A percentile compares a stretch with the other conserved stretches of the same genome.
phyloP scores from a whole-genome alignment of 441 rosid genomes.

The Hura crepitans region DNA sequence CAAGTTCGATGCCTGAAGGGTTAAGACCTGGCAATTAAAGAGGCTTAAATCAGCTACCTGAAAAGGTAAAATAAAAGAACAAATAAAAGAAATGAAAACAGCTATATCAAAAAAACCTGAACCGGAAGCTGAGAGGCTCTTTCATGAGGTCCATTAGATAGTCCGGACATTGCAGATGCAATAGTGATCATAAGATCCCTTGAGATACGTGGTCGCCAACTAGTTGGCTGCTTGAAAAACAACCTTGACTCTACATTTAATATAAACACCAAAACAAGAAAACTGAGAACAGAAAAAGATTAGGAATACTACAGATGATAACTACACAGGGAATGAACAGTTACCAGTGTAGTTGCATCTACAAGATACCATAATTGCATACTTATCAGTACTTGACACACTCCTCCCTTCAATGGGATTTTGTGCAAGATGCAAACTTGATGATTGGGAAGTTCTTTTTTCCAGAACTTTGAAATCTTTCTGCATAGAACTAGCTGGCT shows the following conservation, averaged over 20 bases:
- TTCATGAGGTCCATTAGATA: conserved; percentile 53
- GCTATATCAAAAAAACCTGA: conserved; percentile 48
- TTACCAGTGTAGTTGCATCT: conserved; percentile 88
- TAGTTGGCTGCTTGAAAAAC: conserved; percentile 85
- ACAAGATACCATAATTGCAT: conserved; percentile 88
- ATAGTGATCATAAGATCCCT: conserved; percentile 94
- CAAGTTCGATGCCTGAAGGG: conserved; percentile 94
- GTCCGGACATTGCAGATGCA: conserved; percentile 71
- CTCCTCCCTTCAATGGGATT: conserved; percentile 47
- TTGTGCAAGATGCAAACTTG: conserved; percentile 47
- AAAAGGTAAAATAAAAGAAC: not conserved
- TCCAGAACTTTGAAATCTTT: conserved; percentile 51
- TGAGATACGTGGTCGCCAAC: conserved; percentile 76
- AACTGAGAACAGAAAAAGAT: conserved; percentile 15
- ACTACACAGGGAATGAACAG: conserved; percentile 14
- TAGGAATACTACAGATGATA: conserved; percentile 21
- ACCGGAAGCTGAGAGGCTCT: conserved; percentile 79
- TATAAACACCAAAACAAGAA: conserved; percentile 15
- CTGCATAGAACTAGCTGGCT: conserved; percentile 61
- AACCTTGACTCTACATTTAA: conserved; percentile 67
- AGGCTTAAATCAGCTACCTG: not conserved
- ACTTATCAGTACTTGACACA: conserved; percentile 48
- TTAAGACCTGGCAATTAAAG: conserved; percentile 63
- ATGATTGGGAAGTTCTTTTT: conserved; percentile 42
- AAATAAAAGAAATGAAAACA: not conserved